A percentile compares a stretch with the other conserved stretches of the same genome.
Evolutionary conservation across 805 yeast genomes (phyloP).

Genomic region (Wickerhamomyces silvicola): DNA sequence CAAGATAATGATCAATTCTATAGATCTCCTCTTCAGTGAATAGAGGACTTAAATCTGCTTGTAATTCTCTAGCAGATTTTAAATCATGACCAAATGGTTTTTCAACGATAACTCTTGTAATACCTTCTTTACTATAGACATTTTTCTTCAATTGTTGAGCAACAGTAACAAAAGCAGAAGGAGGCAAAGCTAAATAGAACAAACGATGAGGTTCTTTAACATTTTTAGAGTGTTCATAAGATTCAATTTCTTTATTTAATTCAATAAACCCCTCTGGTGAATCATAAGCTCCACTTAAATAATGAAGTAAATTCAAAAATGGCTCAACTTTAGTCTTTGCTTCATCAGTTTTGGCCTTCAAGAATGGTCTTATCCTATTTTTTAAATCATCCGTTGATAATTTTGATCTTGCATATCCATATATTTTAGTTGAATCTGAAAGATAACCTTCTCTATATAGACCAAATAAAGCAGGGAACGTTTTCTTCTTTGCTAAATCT

Average conservation of each 20-base stretch:
- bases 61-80: constrained; percentile 69
- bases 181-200: constrained; percentile 92
- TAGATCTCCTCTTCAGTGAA: constrained; percentile 87
- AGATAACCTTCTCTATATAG: constrained; percentile 70
- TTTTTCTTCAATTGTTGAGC: constrained; percentile 64
- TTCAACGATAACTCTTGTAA: constrained; percentile 82
- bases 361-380: constrained; percentile 54
- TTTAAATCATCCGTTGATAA: constrained; percentile 62
- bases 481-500: constrained; percentile 91
- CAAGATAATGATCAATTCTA: constrained; percentile 96
- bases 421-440: constrained; percentile 61
- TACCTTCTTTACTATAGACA: constrained; percentile 62
- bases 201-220: constrained; percentile 63
- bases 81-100: constrained; percentile 97
- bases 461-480: constrained; percentile 83
- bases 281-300: constrained; percentile 78
- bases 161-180: constrained; percentile 80
- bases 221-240: constrained; percentile 46
- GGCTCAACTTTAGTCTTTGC: constrained; percentile 41
- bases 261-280: constrained; percentile 62
- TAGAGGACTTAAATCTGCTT: constrained; percentile 70
- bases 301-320: constrained; percentile 61
- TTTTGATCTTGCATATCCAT: constrained; percentile 90
- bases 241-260: constrained; percentile 48
- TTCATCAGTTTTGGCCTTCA: constrained; percentile 47